These are phyloP conservation scores for Claviceps lovelessii DNA, from an alignment of 2,329 filamentous ascomycete genomes.

Conservation along the genomic window DNA sequence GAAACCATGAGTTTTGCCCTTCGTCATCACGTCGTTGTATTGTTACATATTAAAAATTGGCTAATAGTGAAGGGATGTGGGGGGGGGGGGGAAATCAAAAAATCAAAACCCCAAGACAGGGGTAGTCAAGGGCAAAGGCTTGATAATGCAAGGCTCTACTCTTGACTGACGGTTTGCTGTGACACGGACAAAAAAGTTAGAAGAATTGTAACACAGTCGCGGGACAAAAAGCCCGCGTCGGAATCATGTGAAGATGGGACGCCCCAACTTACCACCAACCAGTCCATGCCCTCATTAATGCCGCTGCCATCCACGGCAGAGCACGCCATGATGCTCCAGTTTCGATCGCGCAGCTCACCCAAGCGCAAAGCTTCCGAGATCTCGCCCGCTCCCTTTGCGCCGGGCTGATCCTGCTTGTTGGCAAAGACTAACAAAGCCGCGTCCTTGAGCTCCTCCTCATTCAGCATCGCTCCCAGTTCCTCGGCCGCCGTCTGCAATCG, in stretches of 20 bases:
- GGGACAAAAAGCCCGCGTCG: background rate
- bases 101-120: background rate
- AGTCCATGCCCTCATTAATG: constrained; percentile 97
- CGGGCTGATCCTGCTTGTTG: constrained; percentile 97
- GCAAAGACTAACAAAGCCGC: constrained; percentile 88
- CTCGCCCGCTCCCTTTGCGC: constrained; percentile 89
- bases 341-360: constrained; percentile 83
- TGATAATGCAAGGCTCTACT: constrained; percentile 11
- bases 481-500: constrained; percentile 83
- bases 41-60: constrained; percentile 17
- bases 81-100: too few relatives aligned
- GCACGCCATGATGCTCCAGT: constrained; percentile 98
- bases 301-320: constrained; percentile 91
- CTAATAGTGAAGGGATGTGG: background rate
- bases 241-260: background rate
- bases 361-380: constrained; percentile 87
- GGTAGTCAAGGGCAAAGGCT: constrained; percentile 1
- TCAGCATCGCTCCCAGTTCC: constrained; percentile 86
- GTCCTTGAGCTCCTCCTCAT: constrained; percentile 91
- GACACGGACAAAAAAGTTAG: constrained; percentile 5
- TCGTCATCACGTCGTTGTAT: constrained; percentile 16
- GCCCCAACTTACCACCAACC: constrained; percentile 61
- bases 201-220: background rate
- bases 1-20: constrained; percentile 5
- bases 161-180: constrained; percentile 24